phyloP scores from a whole-genome alignment of 768 basidiomycete species.

The Arthromyces matolae region DNA sequence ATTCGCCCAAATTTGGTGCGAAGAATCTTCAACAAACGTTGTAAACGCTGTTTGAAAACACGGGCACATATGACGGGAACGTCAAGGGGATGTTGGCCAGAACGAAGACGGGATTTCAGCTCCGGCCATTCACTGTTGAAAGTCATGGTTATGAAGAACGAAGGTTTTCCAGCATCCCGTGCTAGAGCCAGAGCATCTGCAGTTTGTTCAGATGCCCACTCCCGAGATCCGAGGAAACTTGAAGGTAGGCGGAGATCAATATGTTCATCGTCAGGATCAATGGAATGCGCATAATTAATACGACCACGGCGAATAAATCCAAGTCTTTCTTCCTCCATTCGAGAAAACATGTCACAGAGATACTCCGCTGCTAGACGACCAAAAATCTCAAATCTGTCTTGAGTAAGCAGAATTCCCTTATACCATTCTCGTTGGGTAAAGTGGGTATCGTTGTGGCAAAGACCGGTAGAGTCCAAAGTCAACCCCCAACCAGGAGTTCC shows the following conservation, averaged over 20 bases:
- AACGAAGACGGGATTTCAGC: neutral
- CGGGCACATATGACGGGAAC: neutral
- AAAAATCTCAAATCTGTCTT: neutral
- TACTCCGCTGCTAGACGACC: neutral
- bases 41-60: neutral
- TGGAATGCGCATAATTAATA: neutral
- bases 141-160: neutral
- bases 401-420: neutral
- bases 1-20: neutral
- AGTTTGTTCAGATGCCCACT: neutral
- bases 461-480: neutral
- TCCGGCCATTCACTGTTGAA: neutral
- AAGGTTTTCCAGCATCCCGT: neutral
- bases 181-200: neutral
- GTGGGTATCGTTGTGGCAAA: neutral
- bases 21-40: neutral
- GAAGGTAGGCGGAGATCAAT: neutral
- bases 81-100: neutral
- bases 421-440: neutral
- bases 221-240: neutral
- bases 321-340: neutral
- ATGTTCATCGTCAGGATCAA: neutral
- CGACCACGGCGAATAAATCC: neutral
- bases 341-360: neutral
- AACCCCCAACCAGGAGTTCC: constrained; percentile 6